Evolutionary conservation across 441 rosid genomes (phyloP).

Genomic region (Flueggea neowawraea): DNA sequence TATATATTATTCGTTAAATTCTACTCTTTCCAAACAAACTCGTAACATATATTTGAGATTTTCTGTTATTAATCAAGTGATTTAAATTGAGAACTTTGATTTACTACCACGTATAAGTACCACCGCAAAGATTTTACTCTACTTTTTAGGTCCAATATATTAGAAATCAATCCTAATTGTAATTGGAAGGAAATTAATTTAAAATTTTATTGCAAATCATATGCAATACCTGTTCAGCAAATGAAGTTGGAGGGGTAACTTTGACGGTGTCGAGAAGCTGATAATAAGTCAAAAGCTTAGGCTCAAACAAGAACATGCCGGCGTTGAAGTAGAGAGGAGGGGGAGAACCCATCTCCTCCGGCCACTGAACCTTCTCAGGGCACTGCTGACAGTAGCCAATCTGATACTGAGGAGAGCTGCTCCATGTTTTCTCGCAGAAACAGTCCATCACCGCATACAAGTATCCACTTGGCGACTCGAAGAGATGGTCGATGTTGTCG

Average conservation of each 20-base stretch:
- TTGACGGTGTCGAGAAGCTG: constrained; percentile 43
- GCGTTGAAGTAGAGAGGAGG: constrained; percentile 85
- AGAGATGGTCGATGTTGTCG: constrained; percentile 64
- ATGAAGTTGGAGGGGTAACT: constrained; percentile 48
- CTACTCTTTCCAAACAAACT: no score
- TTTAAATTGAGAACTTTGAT: no score
- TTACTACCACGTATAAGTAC: background rate
- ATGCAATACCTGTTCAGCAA: constrained; percentile 68
- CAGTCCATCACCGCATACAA: constrained; percentile 78
- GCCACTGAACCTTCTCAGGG: constrained; percentile 65
- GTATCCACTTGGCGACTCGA: constrained; percentile 45
- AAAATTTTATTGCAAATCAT: background rate
- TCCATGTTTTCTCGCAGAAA: constrained; percentile 70
- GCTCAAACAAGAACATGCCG: constrained; percentile 72
- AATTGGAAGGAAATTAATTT: no score
- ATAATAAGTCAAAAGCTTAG: constrained; percentile 38
- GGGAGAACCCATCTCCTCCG: constrained; percentile 41
- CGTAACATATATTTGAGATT: no score
- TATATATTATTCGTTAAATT: no score
- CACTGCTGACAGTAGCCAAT: constrained; percentile 78
- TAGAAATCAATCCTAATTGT: no score
- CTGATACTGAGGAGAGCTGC: constrained; percentile 44
- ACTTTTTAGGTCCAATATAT: no score
- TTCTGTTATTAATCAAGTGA: no score
- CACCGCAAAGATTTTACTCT: no score